Conservation (phyloP, 2,329 filamentous ascomycete genomes). For the Botrytis pseudocinerea region DNA sequence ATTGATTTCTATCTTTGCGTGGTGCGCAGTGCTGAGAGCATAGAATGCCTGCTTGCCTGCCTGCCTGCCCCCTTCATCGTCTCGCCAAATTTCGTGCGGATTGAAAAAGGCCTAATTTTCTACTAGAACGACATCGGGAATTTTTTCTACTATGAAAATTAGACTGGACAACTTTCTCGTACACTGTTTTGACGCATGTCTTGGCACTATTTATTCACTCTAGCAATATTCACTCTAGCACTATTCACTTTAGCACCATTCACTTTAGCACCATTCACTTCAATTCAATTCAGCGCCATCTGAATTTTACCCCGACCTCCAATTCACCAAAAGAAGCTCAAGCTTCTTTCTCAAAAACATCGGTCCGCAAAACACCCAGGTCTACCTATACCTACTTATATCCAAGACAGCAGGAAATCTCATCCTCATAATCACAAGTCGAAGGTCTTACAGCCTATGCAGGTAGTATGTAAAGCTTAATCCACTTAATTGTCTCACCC, state of each 20-base stretch:
- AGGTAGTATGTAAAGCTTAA: background rate
- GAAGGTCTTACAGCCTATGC: background rate
- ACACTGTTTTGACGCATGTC: background rate
- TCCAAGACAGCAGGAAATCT: background rate
- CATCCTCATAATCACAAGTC: background rate
- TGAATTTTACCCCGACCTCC: background rate
- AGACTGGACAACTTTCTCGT: background rate
- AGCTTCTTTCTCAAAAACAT: background rate
- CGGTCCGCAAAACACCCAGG: background rate
- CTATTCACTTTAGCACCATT: background rate
- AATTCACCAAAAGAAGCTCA: background rate
- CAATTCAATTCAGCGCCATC: background rate
- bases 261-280: too few species aligned
- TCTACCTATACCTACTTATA: background rate
- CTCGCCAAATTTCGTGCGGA: conserved; percentile 3
- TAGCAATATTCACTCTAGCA: background rate
- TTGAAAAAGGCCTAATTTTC: background rate
- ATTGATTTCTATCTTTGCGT: background rate
- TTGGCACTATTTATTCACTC: too few species aligned
- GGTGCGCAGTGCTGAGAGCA: background rate
- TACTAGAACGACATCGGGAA: background rate
- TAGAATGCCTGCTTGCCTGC: background rate
- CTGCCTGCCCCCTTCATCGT: background rate
- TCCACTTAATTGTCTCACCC: background rate
- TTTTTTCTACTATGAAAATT: background rate